These are phyloP conservation scores for Calonectria hongkongensis DNA, from an alignment of 2,329 filamentous ascomycete species.

Conservation along the genomic window DNA sequence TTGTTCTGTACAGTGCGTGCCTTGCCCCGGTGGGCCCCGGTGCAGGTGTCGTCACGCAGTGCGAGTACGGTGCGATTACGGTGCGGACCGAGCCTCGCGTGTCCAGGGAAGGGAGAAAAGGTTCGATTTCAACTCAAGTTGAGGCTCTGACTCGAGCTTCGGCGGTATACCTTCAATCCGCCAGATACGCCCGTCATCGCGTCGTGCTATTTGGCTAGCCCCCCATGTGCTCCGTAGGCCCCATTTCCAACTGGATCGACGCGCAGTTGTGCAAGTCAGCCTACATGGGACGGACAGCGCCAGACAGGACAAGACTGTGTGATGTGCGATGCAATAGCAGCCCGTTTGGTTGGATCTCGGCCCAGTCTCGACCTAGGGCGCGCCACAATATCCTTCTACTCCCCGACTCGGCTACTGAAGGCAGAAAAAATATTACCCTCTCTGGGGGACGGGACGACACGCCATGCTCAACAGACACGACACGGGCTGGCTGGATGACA, in stretches of 20 bases:
- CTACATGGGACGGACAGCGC: constrained; percentile 18
- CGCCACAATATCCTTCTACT: constrained; percentile 42
- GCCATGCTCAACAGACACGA: background rate
- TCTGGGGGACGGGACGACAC: background rate
- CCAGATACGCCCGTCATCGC: constrained; percentile 25
- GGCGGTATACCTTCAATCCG: background rate
- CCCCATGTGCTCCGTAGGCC: constrained; percentile 2
- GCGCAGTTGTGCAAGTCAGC: constrained; percentile 30
- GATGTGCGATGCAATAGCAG: constrained; percentile 25
- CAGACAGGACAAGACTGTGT: constrained; percentile 24
- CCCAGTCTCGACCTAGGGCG: constrained; percentile 46
- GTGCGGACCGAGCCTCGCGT: constrained; percentile 38
- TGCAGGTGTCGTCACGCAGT: background rate
- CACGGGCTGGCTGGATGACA: background rate
- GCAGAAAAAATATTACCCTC: constrained; percentile 28
- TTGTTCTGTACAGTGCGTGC: constrained; percentile 26
- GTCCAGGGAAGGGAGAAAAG: background rate
- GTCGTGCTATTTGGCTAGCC: background rate
- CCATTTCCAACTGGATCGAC: constrained; percentile 27
- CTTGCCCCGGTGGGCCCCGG: background rate
- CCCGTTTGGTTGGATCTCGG: constrained; percentile 35
- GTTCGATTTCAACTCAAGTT: constrained; percentile 21
- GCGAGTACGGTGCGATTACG: constrained; percentile 8
- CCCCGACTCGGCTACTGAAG: constrained; percentile 34
- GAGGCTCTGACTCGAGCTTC: constrained; percentile 22